A percentile compares a stretch with the other conserved stretches of the same genome.
phyloP scores from a whole-genome alignment of 139 green algal species.

The Closterium sp. region DNA sequence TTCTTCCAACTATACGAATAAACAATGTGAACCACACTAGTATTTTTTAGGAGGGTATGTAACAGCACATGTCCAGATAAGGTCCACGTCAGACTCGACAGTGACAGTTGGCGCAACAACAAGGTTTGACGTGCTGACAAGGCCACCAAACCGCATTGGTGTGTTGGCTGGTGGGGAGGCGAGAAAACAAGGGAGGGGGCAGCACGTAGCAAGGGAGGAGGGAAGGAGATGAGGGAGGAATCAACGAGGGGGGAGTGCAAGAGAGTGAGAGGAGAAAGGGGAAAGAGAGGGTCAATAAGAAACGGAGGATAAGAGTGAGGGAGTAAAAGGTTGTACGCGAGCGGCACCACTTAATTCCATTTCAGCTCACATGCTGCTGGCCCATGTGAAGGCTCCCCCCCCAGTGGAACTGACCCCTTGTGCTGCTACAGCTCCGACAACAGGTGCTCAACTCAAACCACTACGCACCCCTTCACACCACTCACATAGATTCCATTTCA shows the following conservation, averaged over 20 bases:
- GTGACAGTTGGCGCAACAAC: constrained; percentile 8
- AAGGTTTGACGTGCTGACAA: constrained; percentile 39
- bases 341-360: too few species aligned
- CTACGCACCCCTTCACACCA: neutral
- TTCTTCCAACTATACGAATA: neutral
- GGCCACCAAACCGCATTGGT: constrained; percentile 25
- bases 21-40: neutral
- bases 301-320: too few species aligned
- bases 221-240: neutral
- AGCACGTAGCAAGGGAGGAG: too few species aligned
- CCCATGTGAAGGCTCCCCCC: too few species aligned
- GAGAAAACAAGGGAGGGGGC: neutral
- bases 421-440: too few species aligned
- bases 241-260: too few species aligned
- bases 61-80: constrained; percentile 23
- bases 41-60: neutral
- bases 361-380: too few species aligned
- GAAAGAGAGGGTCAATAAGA: neutral
- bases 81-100: constrained; percentile 23
- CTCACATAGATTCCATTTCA: constrained; percentile 50
- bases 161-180: neutral
- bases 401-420: too few species aligned
- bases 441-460: constrained; percentile 50
- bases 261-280: neutral
- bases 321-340: neutral